Evolutionary conservation across 2,329 filamentous ascomycete species (phyloP).

Genomic region (Mariannaea elegans): DNA sequence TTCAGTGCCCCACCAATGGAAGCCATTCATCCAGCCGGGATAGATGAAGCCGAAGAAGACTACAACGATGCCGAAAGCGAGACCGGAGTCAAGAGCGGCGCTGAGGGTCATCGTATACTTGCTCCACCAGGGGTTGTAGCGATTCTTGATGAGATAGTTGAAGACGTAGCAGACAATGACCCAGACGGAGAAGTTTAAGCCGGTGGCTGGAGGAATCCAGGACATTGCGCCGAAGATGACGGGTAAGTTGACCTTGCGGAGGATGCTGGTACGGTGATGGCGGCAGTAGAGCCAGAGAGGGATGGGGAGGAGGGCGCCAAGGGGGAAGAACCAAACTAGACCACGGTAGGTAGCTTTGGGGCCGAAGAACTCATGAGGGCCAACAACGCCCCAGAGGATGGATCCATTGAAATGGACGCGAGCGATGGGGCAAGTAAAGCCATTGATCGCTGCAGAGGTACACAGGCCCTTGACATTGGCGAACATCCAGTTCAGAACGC

Average conservation of each 20-base stretch:
- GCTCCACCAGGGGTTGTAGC: conserved; percentile 81
- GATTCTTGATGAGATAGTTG: conserved; percentile 77
- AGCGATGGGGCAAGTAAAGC: conserved; percentile 88
- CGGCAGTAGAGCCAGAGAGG: conserved; percentile 77
- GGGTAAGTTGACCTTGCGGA: conserved; percentile 82
- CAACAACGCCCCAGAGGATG: conserved; percentile 90
- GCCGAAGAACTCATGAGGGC: conserved; percentile 84
- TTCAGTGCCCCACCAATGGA: conserved; percentile 90
- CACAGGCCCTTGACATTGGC: conserved; percentile 79
- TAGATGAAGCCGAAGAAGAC: conserved; percentile 91
- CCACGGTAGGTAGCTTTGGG: conserved; percentile 76
- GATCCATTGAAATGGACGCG: conserved; percentile 90
- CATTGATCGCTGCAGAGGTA: conserved; percentile 81
- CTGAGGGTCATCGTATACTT: conserved; percentile 93
- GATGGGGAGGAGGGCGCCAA: conserved; percentile 79
- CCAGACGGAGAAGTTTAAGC: conserved; percentile 90
- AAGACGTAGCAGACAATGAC: conserved; percentile 85
- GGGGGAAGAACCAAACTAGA: conserved; percentile 82
- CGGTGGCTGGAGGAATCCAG: conserved; percentile 88
- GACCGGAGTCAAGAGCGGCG: conserved; percentile 82
- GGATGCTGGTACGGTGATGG: conserved; percentile 66
- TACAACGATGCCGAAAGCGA: conserved; percentile 83
- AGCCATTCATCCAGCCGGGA: conserved; percentile 75
- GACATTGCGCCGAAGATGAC: conserved; percentile 83
- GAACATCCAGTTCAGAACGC: conserved; percentile 92